phyloP scores from a whole-genome alignment of 208 protist species.

The Angomonas deanei region DNA sequence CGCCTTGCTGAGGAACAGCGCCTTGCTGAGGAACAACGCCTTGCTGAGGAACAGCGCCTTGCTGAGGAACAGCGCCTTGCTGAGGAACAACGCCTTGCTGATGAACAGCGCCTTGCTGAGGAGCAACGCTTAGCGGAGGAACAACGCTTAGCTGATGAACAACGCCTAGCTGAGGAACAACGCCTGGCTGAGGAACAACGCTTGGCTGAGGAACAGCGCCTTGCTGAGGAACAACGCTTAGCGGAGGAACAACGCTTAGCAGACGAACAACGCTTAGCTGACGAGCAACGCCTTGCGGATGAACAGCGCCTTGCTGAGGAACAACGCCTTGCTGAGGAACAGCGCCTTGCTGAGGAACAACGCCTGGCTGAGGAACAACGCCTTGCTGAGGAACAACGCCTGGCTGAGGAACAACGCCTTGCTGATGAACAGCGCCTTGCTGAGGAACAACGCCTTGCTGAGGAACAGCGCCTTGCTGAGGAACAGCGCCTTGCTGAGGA shows the following conservation, averaged over 20 bases:
- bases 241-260: slow-evolving; percentile 11
- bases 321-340: slow-evolving; percentile 8
- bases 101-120: slow-evolving; percentile 3
- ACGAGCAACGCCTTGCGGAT: slow-evolving; percentile 11
- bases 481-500: not conserved
- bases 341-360: slow-evolving; percentile 7
- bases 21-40: slow-evolving; percentile 8
- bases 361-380: slow-evolving; percentile 7
- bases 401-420: slow-evolving; percentile 8
- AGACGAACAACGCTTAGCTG: slow-evolving; percentile 9
- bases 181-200: not conserved
- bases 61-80: slow-evolving; percentile 9
- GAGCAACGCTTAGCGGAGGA: slow-evolving; percentile 7
- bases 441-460: slow-evolving; percentile 5
- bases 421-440: not conserved
- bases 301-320: not conserved
- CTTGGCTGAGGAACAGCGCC: slow-evolving; percentile 2
- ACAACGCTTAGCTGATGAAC: slow-evolving; percentile 8
- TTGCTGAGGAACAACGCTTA: slow-evolving; percentile 12
- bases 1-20: not conserved
- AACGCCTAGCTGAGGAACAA: slow-evolving; percentile 10
- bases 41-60: not conserved
- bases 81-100: not conserved
- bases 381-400: not conserved
- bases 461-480: slow-evolving; percentile 5